phyloP scores from a whole-genome alignment of 2,329 filamentous ascomycete species.

The Pezicula neosporulosa region DNA sequence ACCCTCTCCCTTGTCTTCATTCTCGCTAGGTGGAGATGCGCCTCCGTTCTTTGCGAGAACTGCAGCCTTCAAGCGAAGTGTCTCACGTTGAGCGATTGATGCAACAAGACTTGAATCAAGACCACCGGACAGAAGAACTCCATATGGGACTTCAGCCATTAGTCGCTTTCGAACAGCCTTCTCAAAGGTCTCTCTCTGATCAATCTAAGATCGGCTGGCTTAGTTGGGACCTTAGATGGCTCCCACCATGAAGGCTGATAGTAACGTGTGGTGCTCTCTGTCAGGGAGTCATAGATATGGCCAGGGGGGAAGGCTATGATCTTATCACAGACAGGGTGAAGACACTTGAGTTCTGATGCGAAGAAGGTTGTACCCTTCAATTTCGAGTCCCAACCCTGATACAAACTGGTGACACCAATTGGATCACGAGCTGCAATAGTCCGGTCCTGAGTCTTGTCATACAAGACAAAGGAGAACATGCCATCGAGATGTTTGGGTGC shows the following conservation, averaged over 20 bases:
- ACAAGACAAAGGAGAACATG: constrained; percentile 99
- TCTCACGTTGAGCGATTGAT: constrained; percentile 92
- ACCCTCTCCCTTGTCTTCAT: constrained; percentile 61
- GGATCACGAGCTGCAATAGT: constrained; percentile 93
- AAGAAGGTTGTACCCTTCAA: constrained; percentile 89
- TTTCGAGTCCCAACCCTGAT: constrained; percentile 85
- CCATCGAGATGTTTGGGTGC: constrained; percentile 92
- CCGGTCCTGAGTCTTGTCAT: constrained; percentile 91
- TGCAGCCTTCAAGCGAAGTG: constrained; percentile 68
- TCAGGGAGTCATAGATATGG: constrained; percentile 93
- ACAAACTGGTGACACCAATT: constrained; percentile 95
- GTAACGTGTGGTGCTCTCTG: constrained; percentile 79
- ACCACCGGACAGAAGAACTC: constrained; percentile 90
- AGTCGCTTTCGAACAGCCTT: constrained; percentile 90
- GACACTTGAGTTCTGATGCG: constrained; percentile 91
- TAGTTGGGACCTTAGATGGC: constrained; percentile 70
- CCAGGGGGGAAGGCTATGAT: constrained; percentile 93
- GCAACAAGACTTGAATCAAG: constrained; percentile 95
- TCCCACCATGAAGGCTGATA: constrained; percentile 94
- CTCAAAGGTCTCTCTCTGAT: constrained; percentile 80
- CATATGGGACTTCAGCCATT: constrained; percentile 98
- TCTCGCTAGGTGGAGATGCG: constrained; percentile 39
- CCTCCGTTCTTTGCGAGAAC: constrained; percentile 47
- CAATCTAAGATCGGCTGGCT: constrained; percentile 77
- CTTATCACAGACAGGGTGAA: constrained; percentile 92